A percentile compares a stretch with the other conserved stretches of the same genome.
These are phyloP conservation scores for Juglanconis sp. DNA, from an alignment of 2,329 filamentous ascomycete genomes.

Conservation along the genomic window DNA sequence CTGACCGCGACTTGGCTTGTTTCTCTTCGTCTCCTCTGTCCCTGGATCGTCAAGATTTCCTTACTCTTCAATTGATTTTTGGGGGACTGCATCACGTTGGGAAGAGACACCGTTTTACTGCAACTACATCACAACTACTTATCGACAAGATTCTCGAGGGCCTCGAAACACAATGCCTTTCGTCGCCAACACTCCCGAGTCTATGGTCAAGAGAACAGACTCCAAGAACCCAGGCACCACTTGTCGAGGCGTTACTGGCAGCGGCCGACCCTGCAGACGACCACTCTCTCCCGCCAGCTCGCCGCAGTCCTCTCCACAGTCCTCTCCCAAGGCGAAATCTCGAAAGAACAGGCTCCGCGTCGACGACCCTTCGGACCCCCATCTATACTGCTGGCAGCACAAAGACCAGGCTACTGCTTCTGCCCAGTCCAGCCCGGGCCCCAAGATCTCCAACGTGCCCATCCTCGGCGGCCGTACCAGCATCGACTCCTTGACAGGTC, in stretches of 20 bases:
- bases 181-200: slow-evolving; percentile 74
- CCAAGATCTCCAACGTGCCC: slow-evolving; percentile 41
- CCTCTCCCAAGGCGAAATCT: slow-evolving; percentile 29
- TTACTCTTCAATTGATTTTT: neutral
- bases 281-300: slow-evolving; percentile 40
- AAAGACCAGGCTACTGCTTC: slow-evolving; percentile 71
- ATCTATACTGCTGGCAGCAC: slow-evolving; percentile 92
- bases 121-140: slow-evolving; percentile 17
- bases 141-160: slow-evolving; percentile 16
- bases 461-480: slow-evolving; percentile 68
- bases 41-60: too few relatives aligned
- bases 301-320: neutral
- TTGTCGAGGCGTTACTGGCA: slow-evolving; percentile 81
- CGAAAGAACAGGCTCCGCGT: slow-evolving; percentile 31
- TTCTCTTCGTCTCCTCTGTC: neutral
- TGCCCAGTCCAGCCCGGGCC: slow-evolving; percentile 43
- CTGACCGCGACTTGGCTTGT: neutral
- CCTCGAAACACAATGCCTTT: slow-evolving; percentile 53
- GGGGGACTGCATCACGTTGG: too few relatives aligned
- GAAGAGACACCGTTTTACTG: neutral
- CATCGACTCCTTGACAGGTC: slow-evolving; percentile 80
- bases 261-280: slow-evolving; percentile 79
- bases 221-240: slow-evolving; percentile 80
- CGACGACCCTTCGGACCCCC: slow-evolving; percentile 53
- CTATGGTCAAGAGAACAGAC: slow-evolving; percentile 72